A percentile compares a stretch with the other conserved stretches of the same genome.
phyloP scores from a whole-genome alignment of 129 eudicot genomes.

The Heracleum sosnowskyi region DNA sequence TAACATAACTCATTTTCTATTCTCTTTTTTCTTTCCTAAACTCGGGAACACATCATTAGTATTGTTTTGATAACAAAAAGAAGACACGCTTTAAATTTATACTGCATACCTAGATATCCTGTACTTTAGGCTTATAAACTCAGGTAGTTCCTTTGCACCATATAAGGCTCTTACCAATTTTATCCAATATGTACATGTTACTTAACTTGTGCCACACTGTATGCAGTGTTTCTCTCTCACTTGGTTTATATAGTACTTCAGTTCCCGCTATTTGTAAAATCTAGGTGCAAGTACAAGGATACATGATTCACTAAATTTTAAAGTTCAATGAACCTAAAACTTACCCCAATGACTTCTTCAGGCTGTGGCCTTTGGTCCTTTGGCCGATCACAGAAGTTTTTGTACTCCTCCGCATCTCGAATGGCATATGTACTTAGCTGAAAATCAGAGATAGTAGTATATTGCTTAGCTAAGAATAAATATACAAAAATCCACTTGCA shows the following conservation, averaged over 20 bases:
- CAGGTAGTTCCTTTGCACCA: background rate
- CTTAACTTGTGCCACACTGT: background rate
- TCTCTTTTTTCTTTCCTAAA: too few species aligned
- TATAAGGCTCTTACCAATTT: background rate
- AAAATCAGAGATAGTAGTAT: constrained; percentile 10
- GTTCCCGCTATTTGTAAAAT: constrained; percentile 6
- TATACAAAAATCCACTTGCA: background rate
- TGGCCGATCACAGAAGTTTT: constrained; percentile 92
- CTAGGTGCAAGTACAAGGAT: background rate
- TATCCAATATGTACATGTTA: background rate
- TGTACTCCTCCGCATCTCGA: constrained; percentile 96
- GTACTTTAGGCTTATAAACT: background rate
- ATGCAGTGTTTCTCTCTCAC: background rate
- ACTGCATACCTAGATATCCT: too few species aligned
- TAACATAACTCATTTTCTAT: too few species aligned
- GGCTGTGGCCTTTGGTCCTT: constrained; percentile 94
- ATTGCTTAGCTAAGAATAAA: constrained; percentile 15
- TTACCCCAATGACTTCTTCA: constrained; percentile 97
- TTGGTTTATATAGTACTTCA: background rate
- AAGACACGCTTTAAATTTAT: too few species aligned
- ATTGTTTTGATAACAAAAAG: background rate
- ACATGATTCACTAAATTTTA: background rate
- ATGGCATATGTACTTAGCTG: constrained; percentile 94
- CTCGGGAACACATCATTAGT: background rate
- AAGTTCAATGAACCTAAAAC: constrained; percentile 10